Evolutionary conservation across 169 alveolate species (phyloP).

Genomic region (Condylostoma magnum): DNA sequence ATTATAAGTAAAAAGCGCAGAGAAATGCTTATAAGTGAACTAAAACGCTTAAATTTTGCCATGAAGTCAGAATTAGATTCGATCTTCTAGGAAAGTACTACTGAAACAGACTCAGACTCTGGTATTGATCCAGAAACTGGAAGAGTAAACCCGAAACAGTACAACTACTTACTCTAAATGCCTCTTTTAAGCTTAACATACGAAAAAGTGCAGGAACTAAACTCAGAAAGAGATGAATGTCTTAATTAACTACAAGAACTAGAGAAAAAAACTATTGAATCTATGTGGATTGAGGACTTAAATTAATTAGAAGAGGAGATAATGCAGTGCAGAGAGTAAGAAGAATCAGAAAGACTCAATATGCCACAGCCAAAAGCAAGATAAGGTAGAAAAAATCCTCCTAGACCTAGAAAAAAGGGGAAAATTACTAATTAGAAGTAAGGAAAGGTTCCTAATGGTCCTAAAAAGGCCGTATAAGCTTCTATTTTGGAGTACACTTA

Average conservation of each 20-base stretch:
- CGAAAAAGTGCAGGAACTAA: slow-evolving; percentile 74
- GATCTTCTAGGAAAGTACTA: slow-evolving; percentile 26
- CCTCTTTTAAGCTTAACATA: slow-evolving; percentile 74
- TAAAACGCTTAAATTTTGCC: slow-evolving; percentile 51
- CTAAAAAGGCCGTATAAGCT: too few species aligned
- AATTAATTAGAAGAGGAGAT: slow-evolving; percentile 55
- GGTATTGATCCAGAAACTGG: slow-evolving; percentile 43
- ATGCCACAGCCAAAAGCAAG: slow-evolving; percentile 13
- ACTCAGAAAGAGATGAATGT: slow-evolving; percentile 49
- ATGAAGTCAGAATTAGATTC: slow-evolving; percentile 57
- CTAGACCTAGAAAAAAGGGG: too few species aligned
- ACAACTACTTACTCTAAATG: slow-evolving; percentile 73
- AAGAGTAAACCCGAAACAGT: slow-evolving; percentile 56
- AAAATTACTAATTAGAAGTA: too few species aligned
- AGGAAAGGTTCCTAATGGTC: too few species aligned
- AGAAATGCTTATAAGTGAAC: slow-evolving; percentile 50
- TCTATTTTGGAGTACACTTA: too few species aligned
- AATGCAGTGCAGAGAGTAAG: slow-evolving; percentile 58
- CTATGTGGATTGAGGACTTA: slow-evolving; percentile 74
- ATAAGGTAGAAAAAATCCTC: too few species aligned
- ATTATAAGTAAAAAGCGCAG: slow-evolving; percentile 63
- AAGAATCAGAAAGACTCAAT: slow-evolving; percentile 43
- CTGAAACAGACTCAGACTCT: slow-evolving; percentile 23
- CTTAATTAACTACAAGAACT: slow-evolving; percentile 56
- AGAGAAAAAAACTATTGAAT: slow-evolving; percentile 30